Base-by-base conservation (phyloP, 176 grass and related monocot species). In the Avena sativa region DNA sequence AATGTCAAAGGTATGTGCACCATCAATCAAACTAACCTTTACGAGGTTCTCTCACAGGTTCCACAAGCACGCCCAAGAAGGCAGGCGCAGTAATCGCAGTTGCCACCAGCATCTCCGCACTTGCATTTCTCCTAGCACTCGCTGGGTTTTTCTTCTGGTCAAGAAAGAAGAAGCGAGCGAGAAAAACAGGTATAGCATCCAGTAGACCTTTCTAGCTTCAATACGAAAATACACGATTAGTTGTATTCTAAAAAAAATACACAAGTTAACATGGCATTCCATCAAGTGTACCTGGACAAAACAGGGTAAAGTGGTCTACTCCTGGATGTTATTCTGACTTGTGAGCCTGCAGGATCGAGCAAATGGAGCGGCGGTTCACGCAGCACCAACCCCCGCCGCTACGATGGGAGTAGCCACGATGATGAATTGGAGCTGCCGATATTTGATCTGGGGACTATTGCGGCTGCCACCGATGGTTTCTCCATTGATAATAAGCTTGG, bases 401-500 rank as follows among this genome's bases (percentile, higher is more conserved):
- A 80, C 0, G 89, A 91, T 3, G 92, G 78, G 59, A 90, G 86
- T 32, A 84, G 49, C 12, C 86, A 93, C 2, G 83, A 69, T 2
- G 83, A 86, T 2, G 86, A 93, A 3, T 44, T 88, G 44, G 92
- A 91, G 2, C 79, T 91, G 51, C 92, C 89, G 16, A 83, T 88
- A 47, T 93, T 91, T 88, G 92, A 93, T 88, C 53, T 90, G 28
- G 85, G 55, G 21, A 80, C 82, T n/a, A 92, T 90, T 78, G 68
- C 74, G 20, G 74, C 67, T 46, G 90, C 93, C n/a, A 92, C 93
- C 12, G 79, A 92, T 58, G 83, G 87, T 87, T 94, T 94, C 88
- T 92, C 90, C 2, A 79, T 81, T 61, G 49, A 81, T 20, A 94
- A 94, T 32, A 94, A 94, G 47, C 88, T 94, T 8, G 90, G 93